phyloP scores from a whole-genome alignment of 495 filamentous ascomycete genomes.

The Aspergillus saccharolyticus region DNA sequence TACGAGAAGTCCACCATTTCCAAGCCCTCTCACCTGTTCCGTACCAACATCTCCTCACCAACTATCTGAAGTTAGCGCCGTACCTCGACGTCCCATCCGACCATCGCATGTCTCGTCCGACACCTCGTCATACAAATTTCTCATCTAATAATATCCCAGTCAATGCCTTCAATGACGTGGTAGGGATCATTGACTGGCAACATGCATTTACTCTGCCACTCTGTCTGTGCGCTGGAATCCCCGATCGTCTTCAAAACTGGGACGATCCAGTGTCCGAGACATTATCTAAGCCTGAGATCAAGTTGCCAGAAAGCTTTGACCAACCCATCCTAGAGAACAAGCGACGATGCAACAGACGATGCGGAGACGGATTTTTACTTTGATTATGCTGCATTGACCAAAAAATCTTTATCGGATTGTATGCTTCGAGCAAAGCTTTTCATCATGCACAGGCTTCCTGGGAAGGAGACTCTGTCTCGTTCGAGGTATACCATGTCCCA shows the following conservation, averaged over 20 bases:
- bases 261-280: slow-evolving; percentile 25
- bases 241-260: slow-evolving; percentile 28
- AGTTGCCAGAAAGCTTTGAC: slow-evolving; percentile 21
- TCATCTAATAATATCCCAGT: slow-evolving; percentile 29
- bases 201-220: slow-evolving; percentile 27
- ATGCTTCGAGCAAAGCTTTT: slow-evolving; percentile 25
- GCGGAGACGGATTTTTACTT: slow-evolving; percentile 25
- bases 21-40: slow-evolving; percentile 10
- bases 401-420: slow-evolving; percentile 18
- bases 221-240: slow-evolving; percentile 26
- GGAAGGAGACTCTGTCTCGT: slow-evolving; percentile 21
- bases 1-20: slow-evolving; percentile 21
- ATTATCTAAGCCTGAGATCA: slow-evolving; percentile 21
- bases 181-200: slow-evolving; percentile 34
- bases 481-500: slow-evolving; percentile 19
- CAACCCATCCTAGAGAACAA: slow-evolving; percentile 15
- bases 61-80: slow-evolving; percentile 22
- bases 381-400: slow-evolving; percentile 25
- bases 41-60: slow-evolving; percentile 15
- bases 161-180: slow-evolving; percentile 22
- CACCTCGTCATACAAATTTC: slow-evolving; percentile 22
- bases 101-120: slow-evolving; percentile 21
- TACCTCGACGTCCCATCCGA: slow-evolving; percentile 14
- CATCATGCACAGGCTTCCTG: slow-evolving; percentile 16
- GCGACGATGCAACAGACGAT: slow-evolving; percentile 19